phyloP scores from a whole-genome alignment of 805 yeast genomes.

The Lachancea fermentati region DNA sequence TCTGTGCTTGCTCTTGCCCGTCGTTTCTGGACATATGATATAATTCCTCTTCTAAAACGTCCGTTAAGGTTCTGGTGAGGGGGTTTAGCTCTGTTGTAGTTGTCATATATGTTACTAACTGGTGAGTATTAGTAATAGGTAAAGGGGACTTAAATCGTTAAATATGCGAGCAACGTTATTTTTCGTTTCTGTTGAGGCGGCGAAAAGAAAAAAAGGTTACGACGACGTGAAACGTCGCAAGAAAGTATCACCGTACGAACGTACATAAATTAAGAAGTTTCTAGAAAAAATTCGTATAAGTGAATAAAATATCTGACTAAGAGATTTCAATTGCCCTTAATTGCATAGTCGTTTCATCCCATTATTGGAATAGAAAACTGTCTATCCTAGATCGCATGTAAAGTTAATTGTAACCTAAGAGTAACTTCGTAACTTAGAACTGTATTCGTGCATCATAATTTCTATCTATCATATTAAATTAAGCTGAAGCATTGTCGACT shows the following conservation, averaged over 20 bases:
- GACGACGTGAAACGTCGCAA: not conserved
- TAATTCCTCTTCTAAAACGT: conserved; percentile 31
- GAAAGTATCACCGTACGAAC: not conserved
- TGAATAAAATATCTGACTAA: too few species aligned
- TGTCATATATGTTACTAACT: conserved; percentile 1
- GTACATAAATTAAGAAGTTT: not conserved
- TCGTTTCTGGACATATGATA: conserved; percentile 17
- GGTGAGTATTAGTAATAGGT: not conserved
- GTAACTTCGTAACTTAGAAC: too few species aligned
- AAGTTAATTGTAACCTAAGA: too few species aligned
- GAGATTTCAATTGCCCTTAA: too few species aligned
- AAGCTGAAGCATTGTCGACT: too few species aligned
- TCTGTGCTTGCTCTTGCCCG: conserved; percentile 4
- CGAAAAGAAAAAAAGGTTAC: not conserved
- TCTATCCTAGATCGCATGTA: too few species aligned
- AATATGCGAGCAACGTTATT: not conserved
- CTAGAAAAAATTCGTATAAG: not conserved
- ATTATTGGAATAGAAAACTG: too few species aligned
- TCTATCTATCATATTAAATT: too few species aligned
- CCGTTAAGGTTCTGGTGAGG: conserved; percentile 29
- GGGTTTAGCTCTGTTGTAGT: conserved; percentile 8
- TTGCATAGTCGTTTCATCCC: too few species aligned
- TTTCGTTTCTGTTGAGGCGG: not conserved
- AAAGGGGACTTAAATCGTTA: not conserved
- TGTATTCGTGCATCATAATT: too few species aligned